phyloP scores from a whole-genome alignment of 2,329 filamentous ascomycete species.

The Pseudocercospora vitis region DNA sequence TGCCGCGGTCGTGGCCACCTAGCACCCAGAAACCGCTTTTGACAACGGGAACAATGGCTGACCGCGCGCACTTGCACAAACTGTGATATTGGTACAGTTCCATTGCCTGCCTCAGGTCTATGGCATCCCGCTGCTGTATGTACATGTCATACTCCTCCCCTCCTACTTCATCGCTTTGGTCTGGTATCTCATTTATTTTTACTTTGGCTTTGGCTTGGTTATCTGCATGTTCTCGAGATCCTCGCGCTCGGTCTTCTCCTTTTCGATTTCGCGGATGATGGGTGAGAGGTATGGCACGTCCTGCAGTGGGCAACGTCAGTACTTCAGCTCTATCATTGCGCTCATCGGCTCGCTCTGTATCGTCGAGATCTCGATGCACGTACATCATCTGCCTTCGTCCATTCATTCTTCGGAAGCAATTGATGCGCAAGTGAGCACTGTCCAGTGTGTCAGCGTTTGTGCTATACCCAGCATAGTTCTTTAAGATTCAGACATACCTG shows the following conservation, averaged over 20 bases:
- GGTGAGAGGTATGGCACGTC: slow-evolving; percentile 65
- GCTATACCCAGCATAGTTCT: not conserved
- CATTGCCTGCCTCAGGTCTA: slow-evolving; percentile 5
- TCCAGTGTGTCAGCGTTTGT: slow-evolving; percentile 23
- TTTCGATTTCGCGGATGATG: slow-evolving; percentile 68
- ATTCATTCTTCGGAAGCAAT: slow-evolving; percentile 63
- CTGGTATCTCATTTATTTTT: slow-evolving; percentile 17
- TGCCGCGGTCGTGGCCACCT: too few relatives aligned
- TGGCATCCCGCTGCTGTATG: not conserved
- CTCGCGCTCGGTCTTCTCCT: slow-evolving; percentile 64
- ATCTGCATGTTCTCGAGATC: slow-evolving; percentile 68
- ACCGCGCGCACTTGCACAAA: too few relatives aligned
- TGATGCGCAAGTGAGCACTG: slow-evolving; percentile 67
- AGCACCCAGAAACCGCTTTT: too few relatives aligned
- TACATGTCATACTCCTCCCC: not conserved
- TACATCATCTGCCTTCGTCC: slow-evolving; percentile 69
- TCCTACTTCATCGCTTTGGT: not conserved
- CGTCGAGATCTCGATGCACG: slow-evolving; percentile 13
- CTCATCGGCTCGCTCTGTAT: not conserved
- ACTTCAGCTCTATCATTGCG: not conserved
- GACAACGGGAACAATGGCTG: too few relatives aligned
- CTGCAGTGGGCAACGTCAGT: slow-evolving; percentile 42
- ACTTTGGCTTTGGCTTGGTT: slow-evolving; percentile 43
- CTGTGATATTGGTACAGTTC: slow-evolving; percentile 6
- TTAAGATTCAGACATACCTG: slow-evolving; percentile 61